phyloP scores from a whole-genome alignment of 2,329 filamentous ascomycete genomes.

The Xylariaceae sp. region DNA sequence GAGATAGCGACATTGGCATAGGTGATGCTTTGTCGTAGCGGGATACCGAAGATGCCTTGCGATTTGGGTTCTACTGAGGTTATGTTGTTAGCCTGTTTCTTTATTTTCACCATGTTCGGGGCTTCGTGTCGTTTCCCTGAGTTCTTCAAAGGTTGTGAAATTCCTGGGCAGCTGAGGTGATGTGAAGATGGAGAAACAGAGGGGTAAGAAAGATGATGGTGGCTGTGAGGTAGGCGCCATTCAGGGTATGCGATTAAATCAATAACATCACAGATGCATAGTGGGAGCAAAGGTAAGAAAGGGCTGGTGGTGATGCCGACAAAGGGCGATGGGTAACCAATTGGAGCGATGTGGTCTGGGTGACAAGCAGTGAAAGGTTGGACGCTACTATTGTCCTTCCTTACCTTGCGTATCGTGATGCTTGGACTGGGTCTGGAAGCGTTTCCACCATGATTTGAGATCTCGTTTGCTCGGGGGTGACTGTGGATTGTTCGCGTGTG shows the following conservation, averaged over 20 bases:
- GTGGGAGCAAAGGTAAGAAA: not conserved
- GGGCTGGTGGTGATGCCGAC: not conserved
- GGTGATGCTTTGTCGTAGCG: slow-evolving; percentile 87
- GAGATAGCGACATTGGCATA: slow-evolving; percentile 99
- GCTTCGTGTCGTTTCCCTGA: not conserved
- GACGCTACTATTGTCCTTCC: slow-evolving; percentile 24
- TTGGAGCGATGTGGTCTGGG: not conserved
- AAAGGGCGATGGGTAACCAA: not conserved
- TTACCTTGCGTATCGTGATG: slow-evolving; percentile 54
- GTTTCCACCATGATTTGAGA: slow-evolving; percentile 95
- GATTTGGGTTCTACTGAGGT: slow-evolving; percentile 40
- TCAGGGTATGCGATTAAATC: no score
- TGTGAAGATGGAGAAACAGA: not conserved
- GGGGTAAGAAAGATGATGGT: no score
- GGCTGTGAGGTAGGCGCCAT: no score
- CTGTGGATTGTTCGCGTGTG: slow-evolving; percentile 37
- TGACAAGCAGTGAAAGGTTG: no score
- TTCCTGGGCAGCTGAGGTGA: not conserved
- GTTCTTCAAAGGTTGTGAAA: not conserved
- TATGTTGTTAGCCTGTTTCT: slow-evolving; percentile 19
- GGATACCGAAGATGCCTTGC: slow-evolving; percentile 89
- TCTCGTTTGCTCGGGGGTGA: slow-evolving; percentile 83
- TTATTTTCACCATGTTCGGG: slow-evolving; percentile 7
- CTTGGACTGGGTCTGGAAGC: slow-evolving; percentile 71
- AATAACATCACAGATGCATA: no score